These are phyloP conservation scores for Talaromyces atroroseus DNA, from an alignment of 2,329 filamentous ascomycete species.

Conservation along the genomic window DNA sequence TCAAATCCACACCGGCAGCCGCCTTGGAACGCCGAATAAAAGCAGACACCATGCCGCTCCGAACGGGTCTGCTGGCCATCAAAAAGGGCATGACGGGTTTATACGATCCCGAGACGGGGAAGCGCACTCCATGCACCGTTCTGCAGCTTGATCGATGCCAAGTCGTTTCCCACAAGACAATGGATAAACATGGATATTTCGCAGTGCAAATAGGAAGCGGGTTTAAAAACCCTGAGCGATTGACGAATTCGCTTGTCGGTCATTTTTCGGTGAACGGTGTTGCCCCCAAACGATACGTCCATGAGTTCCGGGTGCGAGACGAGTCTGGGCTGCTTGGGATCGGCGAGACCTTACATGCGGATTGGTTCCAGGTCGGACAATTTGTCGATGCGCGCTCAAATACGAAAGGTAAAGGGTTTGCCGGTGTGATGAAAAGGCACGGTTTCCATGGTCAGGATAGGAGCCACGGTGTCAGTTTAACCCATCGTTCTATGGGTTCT, in stretches of 20 bases:
- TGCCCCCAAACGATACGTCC: slow-evolving; percentile 74
- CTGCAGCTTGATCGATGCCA: slow-evolving; percentile 90
- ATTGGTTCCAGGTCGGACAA: slow-evolving; percentile 87
- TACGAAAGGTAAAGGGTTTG: slow-evolving; percentile 85
- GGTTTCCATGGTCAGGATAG: slow-evolving; percentile 84
- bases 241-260: slow-evolving; percentile 76
- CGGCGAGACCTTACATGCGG: slow-evolving; percentile 70
- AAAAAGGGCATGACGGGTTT: slow-evolving; percentile 97
- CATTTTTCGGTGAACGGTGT: slow-evolving; percentile 81
- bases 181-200: slow-evolving; percentile 78
- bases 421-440: slow-evolving; percentile 95
- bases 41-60: slow-evolving; percentile 52
- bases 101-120: slow-evolving; percentile 69
- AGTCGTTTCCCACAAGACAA: slow-evolving; percentile 80
- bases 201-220: slow-evolving; percentile 86
- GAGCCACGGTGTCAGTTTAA: slow-evolving; percentile 91
- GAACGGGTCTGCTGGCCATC: slow-evolving; percentile 75
- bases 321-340: slow-evolving; percentile 68
- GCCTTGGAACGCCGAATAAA: slow-evolving; percentile 54
- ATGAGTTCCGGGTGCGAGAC: slow-evolving; percentile 79
- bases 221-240: slow-evolving; percentile 65
- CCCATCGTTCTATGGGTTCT: slow-evolving; percentile 88
- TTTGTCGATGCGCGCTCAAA: slow-evolving; percentile 79
- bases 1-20: slow-evolving; percentile 53
- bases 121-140: slow-evolving; percentile 79